Evolutionary conservation across 345 rosid species (phyloP), one percentile per base, ranked within the genome.

Genomic region (Erucastrum elatum): DNA sequence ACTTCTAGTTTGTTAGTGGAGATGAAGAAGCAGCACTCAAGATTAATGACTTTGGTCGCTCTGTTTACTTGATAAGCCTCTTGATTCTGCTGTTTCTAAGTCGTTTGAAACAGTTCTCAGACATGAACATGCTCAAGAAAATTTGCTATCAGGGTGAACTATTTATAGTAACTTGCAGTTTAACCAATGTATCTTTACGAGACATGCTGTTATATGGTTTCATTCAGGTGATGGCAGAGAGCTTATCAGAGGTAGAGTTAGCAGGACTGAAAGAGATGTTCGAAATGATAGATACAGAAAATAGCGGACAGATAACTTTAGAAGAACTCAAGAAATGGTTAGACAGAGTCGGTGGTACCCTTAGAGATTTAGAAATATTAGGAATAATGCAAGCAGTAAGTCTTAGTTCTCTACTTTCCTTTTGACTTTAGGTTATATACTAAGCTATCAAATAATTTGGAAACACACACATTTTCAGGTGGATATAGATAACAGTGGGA

Each of bases 121-220:
- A 95, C 49, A 88, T 94, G 98, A 90, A 89, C 86, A 92, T 89
- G 87, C 87, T 91, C 81, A 94, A 92, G 89, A 91, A 90, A 84
- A 90, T 94, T 94, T 80, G 98, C 93, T 71, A 88, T 92, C 74
- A 87, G 90, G 84, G 98, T 91, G 58, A 81, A 90, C 75, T 70
- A 10, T n/a, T 5, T n/a, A 4, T 59, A 69, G 29, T 49, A 12
- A 29, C 33, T 6, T 29, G 1, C 37, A 33, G 37, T 33, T 33
- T 33, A 33, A 17, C 29, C 5, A 56, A 34, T 11, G 2, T 49
- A 73, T 64, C 31, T 27, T 64, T 31, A 78, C 26, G 2, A 12
- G 11, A n/a, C 11, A 60, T 62, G 70, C 15, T 41, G 31, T 60
- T n/a, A 56, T 64, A 26, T 56, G 41, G n/a, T 6, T 34, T 75